phyloP scores from a whole-genome alignment of 2,329 filamentous ascomycete genomes.

The Colletotrichum liaoningense region DNA sequence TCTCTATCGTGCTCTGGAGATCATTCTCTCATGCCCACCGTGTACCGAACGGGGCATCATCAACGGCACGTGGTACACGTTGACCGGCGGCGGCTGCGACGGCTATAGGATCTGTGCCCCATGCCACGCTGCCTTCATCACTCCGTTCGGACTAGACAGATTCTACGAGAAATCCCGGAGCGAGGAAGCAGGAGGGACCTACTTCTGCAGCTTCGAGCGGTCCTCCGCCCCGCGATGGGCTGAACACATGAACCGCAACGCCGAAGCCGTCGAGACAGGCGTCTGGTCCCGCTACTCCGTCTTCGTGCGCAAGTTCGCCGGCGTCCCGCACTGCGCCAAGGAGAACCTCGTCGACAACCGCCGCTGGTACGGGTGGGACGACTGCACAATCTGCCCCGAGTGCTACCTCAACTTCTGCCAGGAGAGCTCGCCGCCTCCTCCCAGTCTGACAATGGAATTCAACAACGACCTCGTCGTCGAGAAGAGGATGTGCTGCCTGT shows the following conservation, averaged over 20 bases:
- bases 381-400: conserved; percentile 34
- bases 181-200: conserved; percentile 27
- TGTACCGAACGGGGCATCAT: conserved; percentile 45
- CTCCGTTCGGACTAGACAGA: conserved; percentile 39
- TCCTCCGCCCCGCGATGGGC: conserved; percentile 39
- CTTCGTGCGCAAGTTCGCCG: conserved; percentile 41
- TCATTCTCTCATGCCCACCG: conserved; percentile 38
- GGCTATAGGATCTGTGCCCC: conserved; percentile 47
- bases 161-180: conserved; percentile 43
- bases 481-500: conserved; percentile 33
- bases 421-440: conserved; percentile 4
- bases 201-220: conserved; percentile 46
- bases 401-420: conserved; percentile 32
- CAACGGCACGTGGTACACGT: conserved; percentile 48
- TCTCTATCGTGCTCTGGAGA: conserved; percentile 42
- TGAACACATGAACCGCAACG: conserved; percentile 41
- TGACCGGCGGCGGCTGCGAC: conserved; percentile 37
- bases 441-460: not conserved
- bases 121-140: conserved; percentile 46
- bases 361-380: conserved; percentile 36
- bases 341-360: conserved; percentile 6
- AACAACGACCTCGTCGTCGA: conserved; percentile 1
- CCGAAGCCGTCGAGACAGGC: conserved; percentile 45
- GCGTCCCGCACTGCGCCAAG: conserved; percentile 23
- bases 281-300: conserved; percentile 44